phyloP scores from a whole-genome alignment of 2,329 filamentous ascomycete genomes.

The Alternaria arborescens region DNA sequence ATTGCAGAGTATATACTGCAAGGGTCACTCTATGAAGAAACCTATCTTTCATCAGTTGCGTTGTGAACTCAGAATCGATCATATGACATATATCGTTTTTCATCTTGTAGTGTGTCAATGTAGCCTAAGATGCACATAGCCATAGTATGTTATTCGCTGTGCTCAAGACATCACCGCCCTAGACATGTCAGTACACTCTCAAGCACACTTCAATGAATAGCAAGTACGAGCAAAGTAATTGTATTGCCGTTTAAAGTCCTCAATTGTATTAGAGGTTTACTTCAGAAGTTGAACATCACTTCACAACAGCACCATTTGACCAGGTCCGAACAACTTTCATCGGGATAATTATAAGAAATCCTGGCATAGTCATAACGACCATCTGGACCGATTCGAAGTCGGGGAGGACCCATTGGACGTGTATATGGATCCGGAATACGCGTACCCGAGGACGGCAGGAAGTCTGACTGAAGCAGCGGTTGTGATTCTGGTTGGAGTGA shows the following conservation, averaged over 20 bases:
- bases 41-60: too few relatives aligned
- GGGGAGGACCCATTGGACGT: neutral
- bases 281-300: neutral
- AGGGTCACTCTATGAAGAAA: too few relatives aligned
- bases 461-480: neutral
- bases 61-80: neutral
- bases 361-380: neutral
- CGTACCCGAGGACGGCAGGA: neutral
- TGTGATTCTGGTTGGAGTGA: neutral
- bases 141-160: neutral
- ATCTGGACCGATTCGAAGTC: neutral
- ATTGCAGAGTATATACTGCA: too few relatives aligned
- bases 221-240: neutral
- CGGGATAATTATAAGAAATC: neutral
- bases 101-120: neutral
- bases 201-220: neutral
- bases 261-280: neutral
- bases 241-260: neutral
- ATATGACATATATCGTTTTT: rapidly evolving
- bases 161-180: neutral
- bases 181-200: rapidly evolving
- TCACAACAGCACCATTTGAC: neutral
- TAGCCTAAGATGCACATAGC: rapidly evolving
- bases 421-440: neutral
- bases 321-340: neutral